Evolutionary conservation across 768 basidiomycete species (phyloP), one percentile per base, ranked within the genome.

Genomic region (Paxillus rubicundulus): DNA sequence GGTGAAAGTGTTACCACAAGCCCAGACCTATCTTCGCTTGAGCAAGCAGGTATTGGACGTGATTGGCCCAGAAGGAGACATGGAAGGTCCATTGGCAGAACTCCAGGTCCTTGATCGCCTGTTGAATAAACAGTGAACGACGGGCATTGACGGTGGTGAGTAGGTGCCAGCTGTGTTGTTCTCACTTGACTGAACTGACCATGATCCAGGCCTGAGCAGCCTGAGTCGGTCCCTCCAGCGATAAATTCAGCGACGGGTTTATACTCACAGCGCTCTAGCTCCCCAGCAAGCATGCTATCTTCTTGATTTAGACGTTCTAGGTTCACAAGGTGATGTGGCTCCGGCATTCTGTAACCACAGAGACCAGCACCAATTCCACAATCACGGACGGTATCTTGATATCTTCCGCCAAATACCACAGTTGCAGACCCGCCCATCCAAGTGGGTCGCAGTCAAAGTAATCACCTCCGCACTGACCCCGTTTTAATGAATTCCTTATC

Each of bases 1-100:
- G 47, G 56, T 47, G 20, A 57, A 45, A 16, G 55, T 68, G 27
- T 66, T 70, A 41, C 61, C 58, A 6, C 66, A 69, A 43, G 70
- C 69, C 27, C 63, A 62, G 51, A 58, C 52, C 5, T 78, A 76
- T 55, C 65, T 86, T 16, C 54, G 54, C 21, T 61, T 79, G 49
- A 75, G 79, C 9, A 67, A 61, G 12, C 59, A 65, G 6, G 64
- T 85, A 5, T 70, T 83, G 53, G 55, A 56, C 16, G 67, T 81
- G 14, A 74, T 83, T 47, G 86, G 86, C 3, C 61, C 64, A 1
- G 87, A 88, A 68, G 87, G 86, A 14, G 86, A 88, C 55, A 72
- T 73, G 10, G 76, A 70, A 42, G 87, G 86, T 2, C 85, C 85
- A 24, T 58, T 82, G 24, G 69, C 72, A 49, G 86, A 87, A 61